Percentiles rank a stretch among this genome's conserved stretches.
Conservation (phyloP, 305 asterid genomes). For the Euphrasia arctica region DNA sequence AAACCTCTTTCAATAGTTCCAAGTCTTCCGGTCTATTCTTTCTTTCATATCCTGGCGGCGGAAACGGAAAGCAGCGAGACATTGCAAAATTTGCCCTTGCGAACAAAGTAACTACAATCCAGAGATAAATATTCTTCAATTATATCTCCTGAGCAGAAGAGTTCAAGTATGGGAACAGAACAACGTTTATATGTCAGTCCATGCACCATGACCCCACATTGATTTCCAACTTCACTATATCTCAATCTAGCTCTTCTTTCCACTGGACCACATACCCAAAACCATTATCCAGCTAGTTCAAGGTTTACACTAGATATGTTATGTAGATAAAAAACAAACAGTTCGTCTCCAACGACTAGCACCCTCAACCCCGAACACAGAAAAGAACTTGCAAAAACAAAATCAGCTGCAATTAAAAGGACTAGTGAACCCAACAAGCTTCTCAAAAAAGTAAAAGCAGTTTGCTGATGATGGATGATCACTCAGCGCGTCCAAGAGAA, state of each 20-base stretch:
- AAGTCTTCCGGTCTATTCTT: slow-evolving; percentile 50
- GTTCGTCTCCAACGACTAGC: slow-evolving; percentile 25
- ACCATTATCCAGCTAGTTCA: slow-evolving; percentile 17
- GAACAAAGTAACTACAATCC: slow-evolving; percentile 28
- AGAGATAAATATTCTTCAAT: slow-evolving; percentile 34
- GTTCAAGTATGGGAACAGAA: slow-evolving; percentile 32
- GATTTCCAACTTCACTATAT: slow-evolving; percentile 35
- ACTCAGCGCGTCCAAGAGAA: slow-evolving; percentile 23
- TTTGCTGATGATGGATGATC: slow-evolving; percentile 18
- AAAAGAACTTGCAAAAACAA: neutral
- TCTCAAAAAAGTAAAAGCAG: slow-evolving; percentile 20
- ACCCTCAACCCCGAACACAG: slow-evolving; percentile 8
- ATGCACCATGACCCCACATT: slow-evolving; percentile 47
- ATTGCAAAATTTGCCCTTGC: slow-evolving; percentile 47
- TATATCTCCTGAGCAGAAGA: slow-evolving; percentile 28
- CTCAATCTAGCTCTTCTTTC: slow-evolving; percentile 13
- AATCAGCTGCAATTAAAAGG: slow-evolving; percentile 15
- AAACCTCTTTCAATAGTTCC: slow-evolving; percentile 62
- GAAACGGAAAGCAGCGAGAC: slow-evolving; percentile 96
- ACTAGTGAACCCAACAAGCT: slow-evolving; percentile 17
- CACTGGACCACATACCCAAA: slow-evolving; percentile 8
- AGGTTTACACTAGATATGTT: slow-evolving; percentile 16
- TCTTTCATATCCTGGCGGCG: slow-evolving; percentile 79
- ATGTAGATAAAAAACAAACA: slow-evolving; percentile 16
- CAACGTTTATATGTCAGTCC: slow-evolving; percentile 35